Percentiles rank a stretch among this genome's conserved stretches.
phyloP scores from a whole-genome alignment of 2,329 filamentous ascomycete genomes.

The Botrytis medusae region DNA sequence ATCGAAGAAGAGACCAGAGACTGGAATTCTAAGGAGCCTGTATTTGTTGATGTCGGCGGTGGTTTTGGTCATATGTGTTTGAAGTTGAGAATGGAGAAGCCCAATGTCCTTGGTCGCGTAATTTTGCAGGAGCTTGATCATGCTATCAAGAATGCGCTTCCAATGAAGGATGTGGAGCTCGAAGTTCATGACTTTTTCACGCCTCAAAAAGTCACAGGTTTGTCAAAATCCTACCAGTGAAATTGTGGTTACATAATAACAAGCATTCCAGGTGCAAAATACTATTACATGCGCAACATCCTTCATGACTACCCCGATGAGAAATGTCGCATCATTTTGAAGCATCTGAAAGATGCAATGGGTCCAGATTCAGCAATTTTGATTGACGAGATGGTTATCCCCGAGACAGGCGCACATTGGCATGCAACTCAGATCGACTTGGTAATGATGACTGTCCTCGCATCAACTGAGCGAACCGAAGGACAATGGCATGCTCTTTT shows the following conservation, averaged over 20 bases:
- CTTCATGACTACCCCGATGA: constrained; percentile 45
- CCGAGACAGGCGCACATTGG: constrained; percentile 40
- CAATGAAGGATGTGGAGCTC: constrained; percentile 38
- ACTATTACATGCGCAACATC: constrained; percentile 44
- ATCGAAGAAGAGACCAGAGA: not conserved
- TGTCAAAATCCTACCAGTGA: not conserved
- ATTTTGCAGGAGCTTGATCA: constrained; percentile 45
- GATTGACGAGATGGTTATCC: constrained; percentile 47
- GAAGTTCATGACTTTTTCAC: constrained; percentile 37
- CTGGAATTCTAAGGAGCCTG: not conserved
- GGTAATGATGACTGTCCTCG: constrained; percentile 42
- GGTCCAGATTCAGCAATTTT: constrained; percentile 36
- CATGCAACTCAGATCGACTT: constrained; percentile 41
- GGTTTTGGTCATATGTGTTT: constrained; percentile 43
- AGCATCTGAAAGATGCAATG: constrained; percentile 9
- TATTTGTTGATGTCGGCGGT: constrained; percentile 46
- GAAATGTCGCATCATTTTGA: constrained; percentile 25
- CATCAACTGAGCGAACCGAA: constrained; percentile 40
- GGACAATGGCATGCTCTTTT: constrained; percentile 8
- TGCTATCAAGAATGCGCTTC: constrained; percentile 32
- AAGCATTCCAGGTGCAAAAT: constrained; percentile 20
- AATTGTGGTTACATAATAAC: not conserved
- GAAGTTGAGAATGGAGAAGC: constrained; percentile 39
- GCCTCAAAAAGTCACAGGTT: constrained; percentile 35
- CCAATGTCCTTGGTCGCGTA: constrained; percentile 40